Conservation (phyloP, 2,329 filamentous ascomycete genomes). For the Cladosporium sp. region DNA sequence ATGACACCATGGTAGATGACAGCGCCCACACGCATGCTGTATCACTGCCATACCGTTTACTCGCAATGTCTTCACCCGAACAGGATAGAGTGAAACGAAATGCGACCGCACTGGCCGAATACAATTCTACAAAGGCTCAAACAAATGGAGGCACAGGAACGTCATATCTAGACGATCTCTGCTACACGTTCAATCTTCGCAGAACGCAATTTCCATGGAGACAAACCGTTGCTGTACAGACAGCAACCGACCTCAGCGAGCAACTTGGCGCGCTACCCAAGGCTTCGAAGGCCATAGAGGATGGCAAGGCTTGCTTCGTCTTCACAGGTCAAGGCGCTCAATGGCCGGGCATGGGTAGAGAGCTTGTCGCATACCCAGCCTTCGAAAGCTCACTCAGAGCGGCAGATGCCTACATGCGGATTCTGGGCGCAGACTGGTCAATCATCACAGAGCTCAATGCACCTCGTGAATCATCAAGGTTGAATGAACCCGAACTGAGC, state of each 20-base stretch:
- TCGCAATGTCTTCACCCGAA: not conserved
- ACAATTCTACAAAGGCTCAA: not conserved
- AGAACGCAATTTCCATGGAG: not conserved
- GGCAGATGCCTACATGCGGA: not conserved
- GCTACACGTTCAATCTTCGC: not conserved
- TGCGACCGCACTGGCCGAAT: not conserved
- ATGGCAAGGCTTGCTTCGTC: not conserved
- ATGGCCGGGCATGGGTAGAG: conserved; percentile 19
- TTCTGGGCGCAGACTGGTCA: conserved; percentile 7
- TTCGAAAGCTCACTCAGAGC: not conserved
- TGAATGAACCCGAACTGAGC: conserved; percentile 4
- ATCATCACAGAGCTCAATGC: not conserved
- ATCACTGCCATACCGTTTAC: not conserved
- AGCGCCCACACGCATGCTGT: not conserved
- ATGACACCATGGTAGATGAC: not conserved
- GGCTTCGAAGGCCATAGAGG: not conserved
- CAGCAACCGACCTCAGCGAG: not conserved
- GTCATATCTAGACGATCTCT: not conserved
- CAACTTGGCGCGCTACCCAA: not conserved
- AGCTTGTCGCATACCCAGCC: conserved; percentile 14
- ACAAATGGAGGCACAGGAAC: not conserved
- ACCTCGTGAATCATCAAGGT: not conserved
- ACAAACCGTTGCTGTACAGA: not conserved
- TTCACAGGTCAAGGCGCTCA: conserved; percentile 24
- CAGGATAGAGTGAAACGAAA: not conserved